phyloP scores from a whole-genome alignment of 495 filamentous ascomycete species.

The Penicillium bialowiezense region DNA sequence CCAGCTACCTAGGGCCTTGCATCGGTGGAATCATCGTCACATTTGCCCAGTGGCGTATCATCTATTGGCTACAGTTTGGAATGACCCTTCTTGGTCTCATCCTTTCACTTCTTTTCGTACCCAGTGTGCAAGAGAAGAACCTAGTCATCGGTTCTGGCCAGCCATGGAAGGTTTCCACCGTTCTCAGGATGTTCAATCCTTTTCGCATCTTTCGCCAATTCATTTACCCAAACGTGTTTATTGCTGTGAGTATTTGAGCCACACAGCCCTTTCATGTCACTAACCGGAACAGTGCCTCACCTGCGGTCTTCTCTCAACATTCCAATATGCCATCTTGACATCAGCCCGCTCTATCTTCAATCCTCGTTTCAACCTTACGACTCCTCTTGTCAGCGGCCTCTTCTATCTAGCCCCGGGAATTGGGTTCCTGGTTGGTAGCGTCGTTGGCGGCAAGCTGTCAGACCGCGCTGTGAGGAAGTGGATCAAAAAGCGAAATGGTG shows the following conservation, averaged over 20 bases:
- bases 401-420: slow-evolving; percentile 75
- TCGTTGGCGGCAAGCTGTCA: slow-evolving; percentile 66
- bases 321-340: slow-evolving; percentile 69
- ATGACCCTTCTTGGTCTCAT: slow-evolving; percentile 43
- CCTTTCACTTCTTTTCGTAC: slow-evolving; percentile 39
- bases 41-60: slow-evolving; percentile 52
- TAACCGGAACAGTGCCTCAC: slow-evolving; percentile 48
- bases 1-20: slow-evolving; percentile 34
- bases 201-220: slow-evolving; percentile 32
- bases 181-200: slow-evolving; percentile 39
- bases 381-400: slow-evolving; percentile 65
- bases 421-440: slow-evolving; percentile 67
- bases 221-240: slow-evolving; percentile 40
- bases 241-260: slow-evolving; percentile 29
- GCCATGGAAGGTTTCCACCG: slow-evolving; percentile 1
- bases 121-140: slow-evolving; percentile 25
- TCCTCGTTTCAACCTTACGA: slow-evolving; percentile 65
- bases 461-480: slow-evolving; percentile 63
- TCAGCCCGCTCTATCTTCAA: slow-evolving; percentile 73
- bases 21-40: slow-evolving; percentile 55
- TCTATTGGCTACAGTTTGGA: slow-evolving; percentile 58
- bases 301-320: slow-evolving; percentile 62
- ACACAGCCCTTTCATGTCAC: background rate
- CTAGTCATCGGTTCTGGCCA: background rate
- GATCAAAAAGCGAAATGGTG: slow-evolving; percentile 54